Percentiles rank a stretch among this genome's conserved stretches.
These are phyloP conservation scores for Cladosporium sp. DNA, from an alignment of 2,329 filamentous ascomycete species.

Conservation along the genomic window DNA sequence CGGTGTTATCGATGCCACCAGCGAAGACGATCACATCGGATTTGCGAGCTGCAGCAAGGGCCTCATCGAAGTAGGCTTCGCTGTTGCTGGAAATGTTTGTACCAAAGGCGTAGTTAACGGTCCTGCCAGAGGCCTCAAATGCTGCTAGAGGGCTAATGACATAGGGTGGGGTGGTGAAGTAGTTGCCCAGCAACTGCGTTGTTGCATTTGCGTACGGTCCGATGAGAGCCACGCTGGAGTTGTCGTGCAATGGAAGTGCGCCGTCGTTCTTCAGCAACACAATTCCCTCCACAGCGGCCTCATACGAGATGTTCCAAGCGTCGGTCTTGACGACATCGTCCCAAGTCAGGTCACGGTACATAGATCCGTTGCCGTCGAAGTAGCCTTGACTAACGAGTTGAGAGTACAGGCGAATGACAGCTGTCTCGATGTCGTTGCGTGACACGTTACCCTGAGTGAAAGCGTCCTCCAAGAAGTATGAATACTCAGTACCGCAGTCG, in stretches of 20 bases:
- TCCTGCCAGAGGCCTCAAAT: constrained; percentile 15
- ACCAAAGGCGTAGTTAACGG: constrained; percentile 15
- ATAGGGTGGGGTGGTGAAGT: constrained; percentile 32
- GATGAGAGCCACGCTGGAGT: constrained; percentile 46
- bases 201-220: constrained; percentile 55
- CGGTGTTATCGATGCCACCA: constrained; percentile 33
- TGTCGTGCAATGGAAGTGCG: constrained; percentile 35
- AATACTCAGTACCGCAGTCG: constrained; percentile 47
- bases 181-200: constrained; percentile 53
- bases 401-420: constrained; percentile 49
- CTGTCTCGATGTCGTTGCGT: constrained; percentile 43
- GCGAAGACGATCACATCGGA: constrained; percentile 22
- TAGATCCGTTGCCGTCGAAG: constrained; percentile 45
- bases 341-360: constrained; percentile 51
- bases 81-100: constrained; percentile 18
- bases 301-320: constrained; percentile 45
- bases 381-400: constrained; percentile 52
- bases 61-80: constrained; percentile 17
- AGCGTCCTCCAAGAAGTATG: constrained; percentile 38
- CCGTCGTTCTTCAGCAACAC: constrained; percentile 49
- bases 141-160: constrained; percentile 20
- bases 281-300: constrained; percentile 43
- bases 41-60: constrained; percentile 16
- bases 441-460: constrained; percentile 39
- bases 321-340: constrained; percentile 51